A percentile compares a stretch with the other conserved stretches of the same genome.
Evolutionary conservation across 345 rosid species (phyloP).

Genomic region (Populus deltoides): DNA sequence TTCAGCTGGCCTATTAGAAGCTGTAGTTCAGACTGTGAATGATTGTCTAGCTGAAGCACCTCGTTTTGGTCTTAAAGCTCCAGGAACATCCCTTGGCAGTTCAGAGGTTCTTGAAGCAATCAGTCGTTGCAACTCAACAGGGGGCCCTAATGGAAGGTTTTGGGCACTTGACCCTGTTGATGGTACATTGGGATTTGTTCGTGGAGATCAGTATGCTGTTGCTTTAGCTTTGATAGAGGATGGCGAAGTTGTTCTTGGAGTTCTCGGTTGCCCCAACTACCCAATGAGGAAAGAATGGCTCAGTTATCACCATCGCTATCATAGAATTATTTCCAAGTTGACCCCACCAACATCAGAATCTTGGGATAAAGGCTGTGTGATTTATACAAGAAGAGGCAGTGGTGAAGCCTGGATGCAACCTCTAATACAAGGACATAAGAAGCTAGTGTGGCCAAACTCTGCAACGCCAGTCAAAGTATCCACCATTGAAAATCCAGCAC

Average conservation of each 20-base stretch:
- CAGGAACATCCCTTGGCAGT: conserved; percentile 23
- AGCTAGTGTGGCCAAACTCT: conserved; percentile 41
- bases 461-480: conserved; percentile 45
- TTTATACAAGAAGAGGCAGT: conserved; percentile 44
- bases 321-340: conserved; percentile 50
- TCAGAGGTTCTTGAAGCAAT: conserved; percentile 50
- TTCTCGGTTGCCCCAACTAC: conserved; percentile 61
- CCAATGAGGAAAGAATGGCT: conserved; percentile 58
- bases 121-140: conserved; percentile 43
- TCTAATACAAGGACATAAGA: conserved; percentile 29
- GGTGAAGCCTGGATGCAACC: conserved; percentile 60
- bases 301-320: conserved; percentile 50
- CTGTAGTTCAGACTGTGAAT: conserved; percentile 44
- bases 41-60: conserved; percentile 43
- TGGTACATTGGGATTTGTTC: conserved; percentile 55
- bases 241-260: conserved; percentile 54
- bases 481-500: conserved; percentile 41
- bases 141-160: conserved; percentile 39
- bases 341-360: conserved; percentile 40
- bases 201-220: conserved; percentile 60
- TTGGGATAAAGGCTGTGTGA: conserved; percentile 55
- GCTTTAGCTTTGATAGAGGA: conserved; percentile 51
- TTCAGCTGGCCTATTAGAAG: conserved; percentile 29
- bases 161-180: conserved; percentile 62
- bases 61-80: conserved; percentile 44